Evolutionary conservation across 495 filamentous ascomycete genomes (phyloP), one percentile per base, ranked within the genome.

Genomic region (Pyrenopolyporus hunteri): DNA sequence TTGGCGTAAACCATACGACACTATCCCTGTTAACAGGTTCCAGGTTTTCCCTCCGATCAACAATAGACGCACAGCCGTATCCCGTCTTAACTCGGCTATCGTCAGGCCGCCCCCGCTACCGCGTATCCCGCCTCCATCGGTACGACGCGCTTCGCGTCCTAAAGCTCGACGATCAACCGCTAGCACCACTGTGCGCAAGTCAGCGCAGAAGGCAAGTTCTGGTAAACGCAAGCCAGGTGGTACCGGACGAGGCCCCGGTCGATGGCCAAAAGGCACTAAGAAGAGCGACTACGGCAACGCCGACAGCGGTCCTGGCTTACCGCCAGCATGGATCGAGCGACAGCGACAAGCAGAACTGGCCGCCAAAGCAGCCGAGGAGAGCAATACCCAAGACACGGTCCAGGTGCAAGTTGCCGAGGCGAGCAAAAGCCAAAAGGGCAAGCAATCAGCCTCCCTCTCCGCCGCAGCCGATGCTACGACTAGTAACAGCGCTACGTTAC

Each of bases 11-110:
- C 61, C 70, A 13, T 81, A 81, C 55, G 69, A 70, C 4, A 75
- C 78, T 32, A 92, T 97, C 43, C 90, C 92, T 0, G 82, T 89
- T 1, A 87, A 82, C 26, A 82, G 92, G 55, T 97, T 94, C 72
- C 89, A 95, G 66, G 85, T 96, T 40, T 93, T 89, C 67, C 92
- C 92, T 31, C 88, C 89, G 2, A 77, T 92, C n/a, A 88, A 85
- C 17, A 71, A 69, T 19, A 68, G 74, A 51, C 73, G 54, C 51
- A 74, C 19, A 50, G 69, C 31, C 8, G 54, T 71, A 25, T 64
- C 69, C 23, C 69, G 69, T 40, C 50, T 65, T 13, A 59, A 71
- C n/a, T 63, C 68, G n/a, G 53, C 49, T 9, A 49, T 77, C 11
- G 26, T 67, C 1, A 70, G 77, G 11, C 69, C 75, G 0, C 66